A percentile compares a stretch with the other conserved stretches of the same genome.
Conservation (phyloP, 2,329 filamentous ascomycete species). For the Microcyclosporella mali region DNA sequence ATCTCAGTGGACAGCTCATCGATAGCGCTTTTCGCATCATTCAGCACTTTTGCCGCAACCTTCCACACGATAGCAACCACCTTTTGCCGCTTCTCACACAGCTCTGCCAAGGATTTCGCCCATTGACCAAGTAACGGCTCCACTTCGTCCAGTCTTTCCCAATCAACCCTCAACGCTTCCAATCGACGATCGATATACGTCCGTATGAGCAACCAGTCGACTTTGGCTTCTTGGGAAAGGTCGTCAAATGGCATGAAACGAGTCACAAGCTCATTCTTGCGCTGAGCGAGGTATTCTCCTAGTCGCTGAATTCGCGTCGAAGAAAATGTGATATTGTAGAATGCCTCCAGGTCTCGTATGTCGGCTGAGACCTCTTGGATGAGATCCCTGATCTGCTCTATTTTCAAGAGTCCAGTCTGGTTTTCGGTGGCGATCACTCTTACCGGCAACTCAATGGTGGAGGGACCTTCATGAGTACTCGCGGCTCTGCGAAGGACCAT, state of each 20-base stretch:
- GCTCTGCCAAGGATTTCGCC: slow-evolving; percentile 34
- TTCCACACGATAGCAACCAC: slow-evolving; percentile 41
- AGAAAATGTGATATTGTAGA: slow-evolving; percentile 47
- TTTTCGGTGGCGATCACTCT: too few relatives aligned
- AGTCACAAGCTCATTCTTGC: slow-evolving; percentile 36
- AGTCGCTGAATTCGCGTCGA: slow-evolving; percentile 37
- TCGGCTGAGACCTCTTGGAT: slow-evolving; percentile 30
- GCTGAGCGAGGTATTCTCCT: slow-evolving; percentile 37
- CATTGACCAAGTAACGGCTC: slow-evolving; percentile 6
- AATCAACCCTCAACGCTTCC: slow-evolving; percentile 15
- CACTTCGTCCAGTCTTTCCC: slow-evolving; percentile 25
- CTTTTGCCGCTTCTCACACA: slow-evolving; percentile 46
- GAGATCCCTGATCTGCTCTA: slow-evolving; percentile 3
- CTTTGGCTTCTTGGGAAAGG: slow-evolving; percentile 40
- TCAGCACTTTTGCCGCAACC: slow-evolving; percentile 39
- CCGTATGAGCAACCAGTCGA: slow-evolving; percentile 47
- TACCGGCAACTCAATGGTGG: too few relatives aligned
- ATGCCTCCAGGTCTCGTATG: slow-evolving; percentile 42
- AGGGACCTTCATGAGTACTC: too few relatives aligned
- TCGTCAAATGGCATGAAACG: slow-evolving; percentile 30
- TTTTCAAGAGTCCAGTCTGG: background rate
- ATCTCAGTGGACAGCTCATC: slow-evolving; percentile 33
- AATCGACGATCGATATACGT: slow-evolving; percentile 36
- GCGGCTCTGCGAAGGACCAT: too few relatives aligned
- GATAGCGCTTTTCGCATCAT: slow-evolving; percentile 33